Conservation (phyloP, 1,139 yeast genomes). For the Pneumocystis sp. region DNA sequence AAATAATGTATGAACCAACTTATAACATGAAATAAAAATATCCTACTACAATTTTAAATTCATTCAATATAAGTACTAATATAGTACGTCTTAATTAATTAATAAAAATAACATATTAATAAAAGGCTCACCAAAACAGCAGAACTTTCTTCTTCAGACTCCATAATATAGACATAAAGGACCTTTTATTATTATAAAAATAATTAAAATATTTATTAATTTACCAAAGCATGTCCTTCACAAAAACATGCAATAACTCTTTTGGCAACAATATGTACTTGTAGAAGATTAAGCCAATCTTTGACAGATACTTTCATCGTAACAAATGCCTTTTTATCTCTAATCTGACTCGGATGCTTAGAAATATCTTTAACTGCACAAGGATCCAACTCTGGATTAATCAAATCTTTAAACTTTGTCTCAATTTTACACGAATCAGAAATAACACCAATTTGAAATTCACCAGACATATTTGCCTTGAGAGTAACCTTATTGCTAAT, state of each 20-base stretch:
- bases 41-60: neutral
- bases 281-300: slow-evolving; percentile 25
- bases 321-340: slow-evolving; percentile 13
- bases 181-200: neutral
- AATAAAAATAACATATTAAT: slow-evolving; percentile 8
- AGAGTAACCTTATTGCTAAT: slow-evolving; percentile 18
- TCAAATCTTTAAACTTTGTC: slow-evolving; percentile 20
- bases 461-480: slow-evolving; percentile 18
- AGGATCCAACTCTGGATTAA: slow-evolving; percentile 16
- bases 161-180: slow-evolving; percentile 24
- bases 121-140: neutral
- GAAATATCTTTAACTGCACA: slow-evolving; percentile 7
- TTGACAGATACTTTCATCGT: slow-evolving; percentile 20
- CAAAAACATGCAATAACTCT: slow-evolving; percentile 24
- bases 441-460: slow-evolving; percentile 18
- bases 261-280: slow-evolving; percentile 19
- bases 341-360: slow-evolving; percentile 4
- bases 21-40: neutral
- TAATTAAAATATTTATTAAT: neutral
- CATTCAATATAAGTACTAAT: slow-evolving; percentile 10
- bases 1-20: neutral
- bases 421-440: slow-evolving; percentile 19
- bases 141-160: slow-evolving; percentile 15
- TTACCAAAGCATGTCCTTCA: slow-evolving; percentile 20
- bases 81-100: slow-evolving; percentile 16